Evolutionary conservation across 78 protist species (phyloP), one percentile per base, ranked within the genome.

Genomic region (Anaeramoeba flamelloides): DNA sequence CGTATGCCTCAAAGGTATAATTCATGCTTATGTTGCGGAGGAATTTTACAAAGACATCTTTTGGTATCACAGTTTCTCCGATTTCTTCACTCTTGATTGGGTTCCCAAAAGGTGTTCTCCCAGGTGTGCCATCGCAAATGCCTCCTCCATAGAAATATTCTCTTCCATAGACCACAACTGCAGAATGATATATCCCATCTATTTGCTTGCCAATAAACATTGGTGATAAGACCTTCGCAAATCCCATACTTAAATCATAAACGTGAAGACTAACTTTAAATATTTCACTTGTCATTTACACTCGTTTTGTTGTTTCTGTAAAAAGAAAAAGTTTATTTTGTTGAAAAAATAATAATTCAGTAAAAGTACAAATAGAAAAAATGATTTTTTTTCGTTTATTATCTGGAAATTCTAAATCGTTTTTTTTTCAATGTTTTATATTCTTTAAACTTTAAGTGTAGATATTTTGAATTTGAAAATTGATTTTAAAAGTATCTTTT

Each of bases 101-200:
- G 0, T 3, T 1, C 0, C 79, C 88, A 37, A 1, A 83, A 0
- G 40, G 36, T 8, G 85, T 22, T 33, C 38, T 1, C 2, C 82
- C 77, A 0, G 83, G 17, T 37, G 34, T n/a, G 22, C n/a, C 83
- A 2, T 31, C 4, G 22, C 75, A 75, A 32, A 86, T 38, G 32
- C 89, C 89, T 0, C 87, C 87, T 22, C 82, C 87, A 64, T 33
- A 86, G 74, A 36, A 86, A 41, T 53, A 86, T 76, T 86, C 89
- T 1, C 26, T 1, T 30, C 89, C 89, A 33, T 32, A 84, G 31
- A 86, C 80, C 32, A 80, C 89, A 1, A 86, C 12, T 26, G 84
- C 87, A 36, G 89, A 83, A 79, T 86, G 87, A 76, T 81, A 84
- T 0, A 86, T 22, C 33, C 77, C 87, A 30, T 86, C 86, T 26